Evolutionary conservation across 805 yeast genomes (phyloP), one percentile per base, ranked within the genome.

Genomic region (Zygoascus flipseniorum): DNA sequence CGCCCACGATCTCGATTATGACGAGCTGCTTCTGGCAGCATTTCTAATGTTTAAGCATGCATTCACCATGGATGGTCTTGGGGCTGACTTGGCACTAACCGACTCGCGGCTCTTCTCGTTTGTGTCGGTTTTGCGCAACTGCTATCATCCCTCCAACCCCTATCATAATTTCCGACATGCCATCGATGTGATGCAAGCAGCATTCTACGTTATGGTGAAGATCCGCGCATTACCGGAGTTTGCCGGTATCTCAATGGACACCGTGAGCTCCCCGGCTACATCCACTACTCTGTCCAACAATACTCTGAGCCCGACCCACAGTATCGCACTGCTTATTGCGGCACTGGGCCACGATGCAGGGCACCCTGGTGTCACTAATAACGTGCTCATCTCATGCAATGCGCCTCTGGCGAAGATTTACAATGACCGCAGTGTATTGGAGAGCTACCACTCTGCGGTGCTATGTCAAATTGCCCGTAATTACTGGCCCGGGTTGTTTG

Each of bases 161-260:
- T 93, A 92, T 73, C 99, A 93, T 72, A 90, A 92, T 69, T 93
- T 90, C 65, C 79, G 95, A 60, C 99, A 93, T 69, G 97, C 96
- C 0, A 86, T 89, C 16, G 99, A 93, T 70, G 99, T 93, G 8
- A 71, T 90, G 64, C 99, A 93, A 70, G 96, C 95, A 1, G 81
- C 92, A 32, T 83, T 85, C 71, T 83, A 76, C 65, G 80, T 83
- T 54, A 71, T 84, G 47, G 63, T 65, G 20, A 46, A 52, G 6
- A 47, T 56, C 43, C 57, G 59, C 19, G 57, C 50, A 11, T 42
- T 76, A 13, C 69, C 74, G 46, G 69, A 48, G 11, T 52, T 52
- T 8, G 52, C 23, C n/a, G 51, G 39, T 26, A 53, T 47, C 31
- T 11, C 44, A 5, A 11, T 18, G 11, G 44, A 23, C 5, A 31